Percentiles rank a stretch among this genome's conserved stretches.
Conservation (phyloP, 345 rosid species). For the Rhizophora mangle region DNA sequence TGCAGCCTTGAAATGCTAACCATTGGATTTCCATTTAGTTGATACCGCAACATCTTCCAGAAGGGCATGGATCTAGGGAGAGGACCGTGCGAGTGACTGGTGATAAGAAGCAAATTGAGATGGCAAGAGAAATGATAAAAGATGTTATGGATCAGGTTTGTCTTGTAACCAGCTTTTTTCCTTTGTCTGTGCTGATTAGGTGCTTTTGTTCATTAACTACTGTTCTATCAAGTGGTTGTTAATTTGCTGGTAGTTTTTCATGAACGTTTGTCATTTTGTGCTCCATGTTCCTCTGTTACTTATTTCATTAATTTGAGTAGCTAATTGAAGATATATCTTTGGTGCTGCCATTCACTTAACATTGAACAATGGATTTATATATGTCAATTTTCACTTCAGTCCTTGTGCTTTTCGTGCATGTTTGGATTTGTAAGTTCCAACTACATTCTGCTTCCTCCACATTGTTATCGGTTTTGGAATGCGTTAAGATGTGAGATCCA, state of each 20-base stretch:
- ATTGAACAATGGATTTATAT: not conserved
- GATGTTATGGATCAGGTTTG: constrained; percentile 82
- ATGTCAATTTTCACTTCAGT: not conserved
- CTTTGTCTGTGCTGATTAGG: not conserved
- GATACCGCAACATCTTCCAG: constrained; percentile 86
- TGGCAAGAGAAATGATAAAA: constrained; percentile 71
- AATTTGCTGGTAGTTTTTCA: not conserved
- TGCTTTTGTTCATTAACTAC: not conserved
- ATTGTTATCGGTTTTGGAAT: not conserved
- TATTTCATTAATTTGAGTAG: too few species aligned
- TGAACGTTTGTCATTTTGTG: not conserved
- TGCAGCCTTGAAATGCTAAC: constrained; percentile 11
- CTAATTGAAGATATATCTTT: too few species aligned
- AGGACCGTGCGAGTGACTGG: constrained; percentile 84
- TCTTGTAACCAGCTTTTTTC: constrained; percentile 5
- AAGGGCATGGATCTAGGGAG: constrained; percentile 82
- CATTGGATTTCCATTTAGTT: constrained; percentile 39
- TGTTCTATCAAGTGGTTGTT: not conserved
- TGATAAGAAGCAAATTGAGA: constrained; percentile 76
- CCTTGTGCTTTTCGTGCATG: not conserved
- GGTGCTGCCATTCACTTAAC: too few species aligned
- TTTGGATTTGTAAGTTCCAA: not conserved
- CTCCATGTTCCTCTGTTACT: too few species aligned
- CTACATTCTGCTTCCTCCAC: not conserved
- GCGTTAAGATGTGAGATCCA: not conserved